These are phyloP conservation scores for Coemansia sp. DNA, from an alignment of 192 early-diverging fungal genomes.

Conservation along the genomic window DNA sequence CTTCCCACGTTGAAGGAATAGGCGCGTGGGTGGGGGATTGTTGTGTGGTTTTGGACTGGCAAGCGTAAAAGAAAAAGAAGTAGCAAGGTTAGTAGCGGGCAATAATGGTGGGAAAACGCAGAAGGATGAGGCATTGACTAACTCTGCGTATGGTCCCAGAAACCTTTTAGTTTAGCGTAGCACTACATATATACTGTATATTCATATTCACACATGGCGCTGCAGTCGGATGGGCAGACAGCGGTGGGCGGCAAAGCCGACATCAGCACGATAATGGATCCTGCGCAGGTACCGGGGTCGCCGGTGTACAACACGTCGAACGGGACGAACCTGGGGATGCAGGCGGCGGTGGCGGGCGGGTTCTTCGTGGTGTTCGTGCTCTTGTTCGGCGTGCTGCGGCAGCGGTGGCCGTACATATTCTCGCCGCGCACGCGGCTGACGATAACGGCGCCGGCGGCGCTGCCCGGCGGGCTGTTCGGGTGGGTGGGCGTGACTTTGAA, in stretches of 20 bases:
- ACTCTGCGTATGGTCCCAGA: too few species aligned
- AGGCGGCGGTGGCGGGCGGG: slow-evolving; percentile 43
- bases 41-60: background rate
- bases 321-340: slow-evolving; percentile 48
- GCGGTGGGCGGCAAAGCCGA: slow-evolving; percentile 17
- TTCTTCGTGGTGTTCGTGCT: slow-evolving; percentile 37
- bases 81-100: too few species aligned
- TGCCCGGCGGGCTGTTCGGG: slow-evolving; percentile 42
- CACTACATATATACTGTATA: too few species aligned
- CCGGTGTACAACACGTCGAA: slow-evolving; percentile 48
- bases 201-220: background rate
- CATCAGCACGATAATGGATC: slow-evolving; percentile 43
- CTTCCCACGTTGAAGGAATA: background rate
- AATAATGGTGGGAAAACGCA: too few species aligned
- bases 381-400: slow-evolving; percentile 35
- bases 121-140: background rate
- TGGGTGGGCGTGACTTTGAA: slow-evolving; percentile 49
- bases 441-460: slow-evolving; percentile 41
- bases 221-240: background rate
- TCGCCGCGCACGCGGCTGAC: slow-evolving; percentile 50
- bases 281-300: slow-evolving; percentile 46
- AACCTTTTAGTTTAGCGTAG: background rate
- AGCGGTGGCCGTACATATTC: slow-evolving; percentile 49
- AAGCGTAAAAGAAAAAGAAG: too few species aligned
- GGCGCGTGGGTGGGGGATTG: too few species aligned